Conservation (phyloP, 345 rosid genomes). For the Passiflora organensis region DNA sequence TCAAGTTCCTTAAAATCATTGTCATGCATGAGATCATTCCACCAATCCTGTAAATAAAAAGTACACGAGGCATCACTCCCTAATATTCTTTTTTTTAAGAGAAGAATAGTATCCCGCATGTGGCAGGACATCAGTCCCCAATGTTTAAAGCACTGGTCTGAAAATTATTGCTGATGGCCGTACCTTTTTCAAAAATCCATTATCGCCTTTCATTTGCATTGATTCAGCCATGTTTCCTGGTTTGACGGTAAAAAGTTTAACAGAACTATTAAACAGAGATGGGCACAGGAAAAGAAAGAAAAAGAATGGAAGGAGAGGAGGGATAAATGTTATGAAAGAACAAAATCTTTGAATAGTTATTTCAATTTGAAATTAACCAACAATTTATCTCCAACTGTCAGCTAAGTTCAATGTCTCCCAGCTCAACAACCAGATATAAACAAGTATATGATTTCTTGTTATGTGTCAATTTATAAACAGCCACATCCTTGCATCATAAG, state of each 20-base stretch:
- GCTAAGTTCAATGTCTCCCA: too few species aligned
- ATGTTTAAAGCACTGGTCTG: too few species aligned
- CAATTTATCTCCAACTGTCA: too few species aligned
- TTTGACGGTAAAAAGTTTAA: conserved; percentile 44
- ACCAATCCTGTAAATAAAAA: conserved; percentile 66
- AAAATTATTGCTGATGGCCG: not conserved
- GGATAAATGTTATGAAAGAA: too few species aligned
- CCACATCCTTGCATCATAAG: too few species aligned
- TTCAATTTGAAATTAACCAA: too few species aligned
- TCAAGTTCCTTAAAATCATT: conserved; percentile 61
- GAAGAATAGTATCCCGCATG: too few species aligned
- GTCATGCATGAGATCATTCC: conserved; percentile 84
- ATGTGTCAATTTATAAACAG: not conserved
- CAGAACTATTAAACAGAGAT: not conserved
- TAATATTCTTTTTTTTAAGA: too few species aligned
- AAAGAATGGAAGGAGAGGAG: not conserved
- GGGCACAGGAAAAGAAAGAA: not conserved
- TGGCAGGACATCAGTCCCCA: too few species aligned
- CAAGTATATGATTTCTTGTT: too few species aligned
- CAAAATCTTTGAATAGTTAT: too few species aligned
- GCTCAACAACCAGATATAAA: not conserved
- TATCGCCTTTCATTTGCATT: conserved; percentile 47
- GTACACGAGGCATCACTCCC: too few species aligned
- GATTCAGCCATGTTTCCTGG: conserved; percentile 39
- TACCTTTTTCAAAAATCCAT: conserved; percentile 74